Base-by-base conservation (phyloP, 495 filamentous ascomycete genomes). In the Chaetomium tenue region DNA sequence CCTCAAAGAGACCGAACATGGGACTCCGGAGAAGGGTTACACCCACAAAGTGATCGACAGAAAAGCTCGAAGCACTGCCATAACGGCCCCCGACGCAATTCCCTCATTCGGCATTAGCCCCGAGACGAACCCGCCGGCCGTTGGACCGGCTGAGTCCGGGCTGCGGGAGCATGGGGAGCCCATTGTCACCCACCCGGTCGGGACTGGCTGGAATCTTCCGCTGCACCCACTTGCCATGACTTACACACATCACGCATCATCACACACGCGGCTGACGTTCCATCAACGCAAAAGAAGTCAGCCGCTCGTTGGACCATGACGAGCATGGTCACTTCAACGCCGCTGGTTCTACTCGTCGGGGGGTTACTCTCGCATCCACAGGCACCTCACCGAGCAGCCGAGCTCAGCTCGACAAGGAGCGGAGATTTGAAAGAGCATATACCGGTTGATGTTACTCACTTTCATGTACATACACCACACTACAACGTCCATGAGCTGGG, bases 111-210 rank as follows among this genome's bases (percentile, higher is more conserved):
- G 58, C 46, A 39, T 13, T 39, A 23, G 28, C 58, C 23, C 58
- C 58, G 58, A 61, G 30, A 26, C 30, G 58, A 47, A 40, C 40
- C 58, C 47, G 46, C 58, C 39, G 46, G 46, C 58, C 46, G 46
- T 40, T 61, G 46, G 46, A 20, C 58, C 58, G 44, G 44, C 44
- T 18, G 16, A 47, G 44, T 7, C 44, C 44, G 15, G 44, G 16
- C 15, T 30, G 40, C 40, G 6, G 23, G 39, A 22, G 40, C 6
- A 30, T 30, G 28, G 28, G 28, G 28, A 2, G 6, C 3, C 28
- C 28, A 2, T 6, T 23, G 58, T 13, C 58, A 52, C 30, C 46
- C 28, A 22, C 40, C 58, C 20, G 12, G 46, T 9, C 47, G 47
- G 58, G 20, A 61, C 30, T 51, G 42, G 57, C 23, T 30, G 25